Evolutionary conservation across 139 green algal genomes (phyloP).

Genomic region (Closterium sp.): DNA sequence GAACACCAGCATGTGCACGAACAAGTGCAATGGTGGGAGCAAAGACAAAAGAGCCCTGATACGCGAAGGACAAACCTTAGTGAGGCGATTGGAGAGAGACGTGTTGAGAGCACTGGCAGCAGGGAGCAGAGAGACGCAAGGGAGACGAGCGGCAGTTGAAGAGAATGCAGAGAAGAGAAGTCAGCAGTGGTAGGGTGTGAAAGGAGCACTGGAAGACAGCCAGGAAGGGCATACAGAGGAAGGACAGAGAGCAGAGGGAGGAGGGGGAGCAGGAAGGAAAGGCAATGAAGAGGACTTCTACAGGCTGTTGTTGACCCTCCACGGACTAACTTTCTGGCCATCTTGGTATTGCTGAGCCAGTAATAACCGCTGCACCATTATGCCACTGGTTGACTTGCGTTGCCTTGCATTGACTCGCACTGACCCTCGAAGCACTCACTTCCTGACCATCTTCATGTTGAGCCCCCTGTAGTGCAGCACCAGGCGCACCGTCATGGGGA

Average conservation of each 20-base stretch:
- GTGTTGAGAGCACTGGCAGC: neutral
- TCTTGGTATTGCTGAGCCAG: too few species aligned
- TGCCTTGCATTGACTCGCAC: neutral
- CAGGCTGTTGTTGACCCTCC: too few species aligned
- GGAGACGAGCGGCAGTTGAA: too few species aligned
- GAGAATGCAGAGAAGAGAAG: neutral
- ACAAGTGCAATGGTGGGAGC: neutral
- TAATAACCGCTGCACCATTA: too few species aligned
- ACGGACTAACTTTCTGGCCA: too few species aligned
- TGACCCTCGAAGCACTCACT: neutral
- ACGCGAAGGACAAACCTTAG: neutral
- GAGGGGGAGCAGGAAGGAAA: neutral
- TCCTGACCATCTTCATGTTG: slow-evolving; percentile 37
- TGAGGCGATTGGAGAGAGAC: neutral
- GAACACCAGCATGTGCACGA: too few species aligned
- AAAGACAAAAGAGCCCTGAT: neutral
- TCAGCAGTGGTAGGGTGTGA: too few species aligned
- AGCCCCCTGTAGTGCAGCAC: slow-evolving; percentile 41
- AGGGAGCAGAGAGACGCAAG: neutral
- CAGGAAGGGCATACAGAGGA: too few species aligned
- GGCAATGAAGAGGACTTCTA: too few species aligned
- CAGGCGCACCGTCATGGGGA: slow-evolving; percentile 34
- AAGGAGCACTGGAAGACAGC: too few species aligned
- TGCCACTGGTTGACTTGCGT: neutral
- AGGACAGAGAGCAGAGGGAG: too few species aligned